A percentile compares a stretch with the other conserved stretches of the same genome.
Conservation (phyloP, 2,329 filamentous ascomycete genomes). For the Colletotrichum paranaense region DNA sequence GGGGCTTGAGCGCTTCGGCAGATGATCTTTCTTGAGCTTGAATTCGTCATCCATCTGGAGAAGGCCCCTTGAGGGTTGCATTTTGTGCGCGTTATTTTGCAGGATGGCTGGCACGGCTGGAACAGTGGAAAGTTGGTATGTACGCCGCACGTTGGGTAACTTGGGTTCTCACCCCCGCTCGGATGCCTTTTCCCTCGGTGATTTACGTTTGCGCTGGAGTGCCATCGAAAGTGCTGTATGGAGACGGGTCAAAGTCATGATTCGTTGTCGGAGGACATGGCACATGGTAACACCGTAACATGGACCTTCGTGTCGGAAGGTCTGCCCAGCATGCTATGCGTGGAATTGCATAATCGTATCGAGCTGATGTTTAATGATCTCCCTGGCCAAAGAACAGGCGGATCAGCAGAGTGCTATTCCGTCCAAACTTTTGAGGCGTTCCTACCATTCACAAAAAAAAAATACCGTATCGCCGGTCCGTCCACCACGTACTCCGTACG, state of each 20-base stretch:
- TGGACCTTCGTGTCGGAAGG: background rate
- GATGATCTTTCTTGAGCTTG: conserved; percentile 24
- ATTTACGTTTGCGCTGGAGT: background rate
- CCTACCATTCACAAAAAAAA: background rate
- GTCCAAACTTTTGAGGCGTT: conserved; percentile 4
- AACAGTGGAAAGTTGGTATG: background rate
- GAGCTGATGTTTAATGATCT: background rate
- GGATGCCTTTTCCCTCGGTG: background rate
- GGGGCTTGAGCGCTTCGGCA: conserved; percentile 27
- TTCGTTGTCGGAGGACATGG: background rate
- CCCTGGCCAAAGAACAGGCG: background rate
- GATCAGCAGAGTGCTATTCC: conserved; percentile 7
- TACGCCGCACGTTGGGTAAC: background rate
- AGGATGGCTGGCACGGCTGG: background rate
- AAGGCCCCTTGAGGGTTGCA: background rate
- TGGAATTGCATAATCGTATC: background rate
- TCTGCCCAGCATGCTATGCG: background rate
- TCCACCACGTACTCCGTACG: background rate
- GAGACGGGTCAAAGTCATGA: background rate
- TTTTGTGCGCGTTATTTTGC: conserved; percentile 13
- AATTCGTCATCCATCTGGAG: conserved; percentile 19
- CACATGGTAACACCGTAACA: background rate
- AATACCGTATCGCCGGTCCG: background rate
- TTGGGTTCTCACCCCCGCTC: background rate
- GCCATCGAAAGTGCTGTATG: background rate